A percentile compares a stretch with the other conserved stretches of the same genome.
Evolutionary conservation across 441 rosid species (phyloP).

Genomic region (Erodium moschatum): DNA sequence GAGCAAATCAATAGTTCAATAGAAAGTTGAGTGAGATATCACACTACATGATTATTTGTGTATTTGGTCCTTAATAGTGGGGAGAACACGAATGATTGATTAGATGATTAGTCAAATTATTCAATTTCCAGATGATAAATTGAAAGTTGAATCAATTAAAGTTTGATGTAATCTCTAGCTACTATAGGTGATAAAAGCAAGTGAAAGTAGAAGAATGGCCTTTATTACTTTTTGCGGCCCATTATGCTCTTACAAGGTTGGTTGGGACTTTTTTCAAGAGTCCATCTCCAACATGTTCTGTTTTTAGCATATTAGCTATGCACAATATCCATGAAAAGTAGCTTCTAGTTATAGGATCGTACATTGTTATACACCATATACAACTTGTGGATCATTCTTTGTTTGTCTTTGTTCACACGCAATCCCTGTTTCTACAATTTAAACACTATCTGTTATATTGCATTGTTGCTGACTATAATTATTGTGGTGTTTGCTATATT

Average conservation of each 20-base stretch:
- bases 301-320: not conserved
- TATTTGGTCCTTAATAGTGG: not conserved
- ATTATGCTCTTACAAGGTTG: not conserved
- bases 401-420: not conserved
- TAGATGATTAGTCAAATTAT: not conserved
- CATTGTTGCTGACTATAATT: slow-evolving; percentile 8
- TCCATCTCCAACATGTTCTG: not conserved
- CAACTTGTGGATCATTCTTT: not conserved
- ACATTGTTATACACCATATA: too few relatives aligned
- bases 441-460: not conserved
- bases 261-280: not conserved
- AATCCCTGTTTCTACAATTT: not conserved
- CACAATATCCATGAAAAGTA: too few relatives aligned
- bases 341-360: too few relatives aligned
- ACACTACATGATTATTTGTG: not conserved
- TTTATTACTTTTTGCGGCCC: not conserved
- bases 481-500: slow-evolving; percentile 17
- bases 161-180: not conserved
- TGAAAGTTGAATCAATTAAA: not conserved
- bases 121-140: not conserved
- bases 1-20: not conserved
- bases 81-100: not conserved
- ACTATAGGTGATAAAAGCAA: not conserved
- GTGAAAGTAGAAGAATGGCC: not conserved
- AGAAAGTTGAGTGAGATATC: not conserved